Conservation (phyloP, 1,284 basidiomycete species). For the Cryptococcus sp. region DNA sequence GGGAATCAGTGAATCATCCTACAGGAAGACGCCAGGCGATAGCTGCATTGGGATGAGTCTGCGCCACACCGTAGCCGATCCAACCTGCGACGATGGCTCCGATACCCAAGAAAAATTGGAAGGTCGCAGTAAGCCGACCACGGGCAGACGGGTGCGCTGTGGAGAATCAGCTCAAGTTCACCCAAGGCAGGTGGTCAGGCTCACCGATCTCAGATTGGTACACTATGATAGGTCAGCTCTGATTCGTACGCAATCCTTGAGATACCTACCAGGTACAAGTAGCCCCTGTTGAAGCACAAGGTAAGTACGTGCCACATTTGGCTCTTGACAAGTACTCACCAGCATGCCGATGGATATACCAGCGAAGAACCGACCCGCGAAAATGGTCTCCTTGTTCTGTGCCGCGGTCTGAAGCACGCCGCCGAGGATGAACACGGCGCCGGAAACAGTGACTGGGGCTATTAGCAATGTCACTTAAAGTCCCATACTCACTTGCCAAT, state of each 20-base stretch:
- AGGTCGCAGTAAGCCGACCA: constrained; percentile 63
- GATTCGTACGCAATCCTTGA: neutral
- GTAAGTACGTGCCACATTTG: neutral
- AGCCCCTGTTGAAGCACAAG: constrained; percentile 16
- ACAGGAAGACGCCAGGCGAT: constrained; percentile 62
- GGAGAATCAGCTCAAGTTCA: constrained; percentile 1
- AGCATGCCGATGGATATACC: constrained; percentile 60
- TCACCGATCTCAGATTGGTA: constrained; percentile 62
- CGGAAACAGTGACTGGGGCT: constrained; percentile 47
- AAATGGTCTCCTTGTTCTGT: constrained; percentile 62
- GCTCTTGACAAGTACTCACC: constrained; percentile 10
- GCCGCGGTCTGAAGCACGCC: constrained; percentile 56
- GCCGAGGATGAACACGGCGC: constrained; percentile 58
- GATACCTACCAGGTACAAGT: constrained; percentile 53
- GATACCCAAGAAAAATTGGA: constrained; percentile 61
- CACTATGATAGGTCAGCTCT: constrained; percentile 33
- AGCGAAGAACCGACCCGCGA: constrained; percentile 65
- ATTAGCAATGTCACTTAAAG: neutral
- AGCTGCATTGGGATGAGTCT: constrained; percentile 35
- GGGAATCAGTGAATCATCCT: constrained; percentile 28
- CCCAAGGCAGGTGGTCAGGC: neutral
- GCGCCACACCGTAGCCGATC: constrained; percentile 54
- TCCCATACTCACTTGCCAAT: constrained; percentile 37
- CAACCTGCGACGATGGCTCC: constrained; percentile 55
- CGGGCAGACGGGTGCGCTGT: constrained; percentile 62